These are phyloP conservation scores for Collybia sordida DNA, from an alignment of 768 basidiomycete species.

Conservation along the genomic window DNA sequence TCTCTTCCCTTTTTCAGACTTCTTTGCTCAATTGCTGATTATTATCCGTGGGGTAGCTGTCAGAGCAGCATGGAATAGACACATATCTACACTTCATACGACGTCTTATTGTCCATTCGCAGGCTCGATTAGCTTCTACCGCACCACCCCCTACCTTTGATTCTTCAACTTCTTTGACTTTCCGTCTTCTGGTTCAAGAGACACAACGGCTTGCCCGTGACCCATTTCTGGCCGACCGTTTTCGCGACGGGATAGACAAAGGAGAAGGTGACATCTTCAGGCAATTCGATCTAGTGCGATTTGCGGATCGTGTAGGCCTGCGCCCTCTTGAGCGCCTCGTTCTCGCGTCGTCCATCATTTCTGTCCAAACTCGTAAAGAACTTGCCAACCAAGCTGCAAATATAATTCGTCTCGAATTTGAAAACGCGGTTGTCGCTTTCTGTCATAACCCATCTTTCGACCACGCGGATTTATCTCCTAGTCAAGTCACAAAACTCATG, in stretches of 20 bases:
- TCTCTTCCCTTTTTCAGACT: constrained; percentile 12
- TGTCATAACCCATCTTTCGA: constrained; percentile 84
- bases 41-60: constrained; percentile 57
- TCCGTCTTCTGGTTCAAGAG: constrained; percentile 85
- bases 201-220: constrained; percentile 87
- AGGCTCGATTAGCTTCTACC: constrained; percentile 62
- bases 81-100: constrained; percentile 98
- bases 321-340: constrained; percentile 79
- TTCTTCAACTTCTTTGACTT: constrained; percentile 75
- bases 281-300: constrained; percentile 80
- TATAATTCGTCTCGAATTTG: constrained; percentile 76
- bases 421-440: constrained; percentile 71
- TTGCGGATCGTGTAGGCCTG: constrained; percentile 78
- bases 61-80: constrained; percentile 95
- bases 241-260: constrained; percentile 86
- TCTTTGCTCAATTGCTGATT: constrained; percentile 11
- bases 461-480: constrained; percentile 72
- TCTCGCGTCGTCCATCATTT: constrained; percentile 71
- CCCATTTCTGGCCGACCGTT: constrained; percentile 87
- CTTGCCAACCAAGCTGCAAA: constrained; percentile 62
- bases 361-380: constrained; percentile 55
- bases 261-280: constrained; percentile 84
- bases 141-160: constrained; percentile 67
- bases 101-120: constrained; percentile 88
- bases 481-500: constrained; percentile 77